These are phyloP conservation scores for Volvox reticuliferus DNA, from an alignment of 139 green algal species.

Conservation along the genomic window DNA sequence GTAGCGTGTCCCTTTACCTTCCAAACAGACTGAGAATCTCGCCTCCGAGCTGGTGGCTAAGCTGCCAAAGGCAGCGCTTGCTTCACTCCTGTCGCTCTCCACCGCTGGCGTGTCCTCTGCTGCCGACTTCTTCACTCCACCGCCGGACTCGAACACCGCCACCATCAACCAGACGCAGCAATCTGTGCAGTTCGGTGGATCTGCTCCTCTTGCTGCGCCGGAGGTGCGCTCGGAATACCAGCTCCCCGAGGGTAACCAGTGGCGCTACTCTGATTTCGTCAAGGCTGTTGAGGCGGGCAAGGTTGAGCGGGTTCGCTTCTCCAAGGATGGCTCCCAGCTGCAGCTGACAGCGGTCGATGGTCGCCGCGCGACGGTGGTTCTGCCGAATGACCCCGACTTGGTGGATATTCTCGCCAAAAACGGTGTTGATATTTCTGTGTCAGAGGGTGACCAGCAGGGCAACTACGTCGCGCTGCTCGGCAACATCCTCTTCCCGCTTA, in stretches of 20 bases:
- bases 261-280: slow-evolving; percentile 98
- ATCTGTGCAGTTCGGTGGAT: slow-evolving; percentile 46
- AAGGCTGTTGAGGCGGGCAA: slow-evolving; percentile 93
- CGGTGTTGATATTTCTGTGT: slow-evolving; percentile 87
- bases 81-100: slow-evolving; percentile 71
- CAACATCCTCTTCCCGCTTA: slow-evolving; percentile 99
- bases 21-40: slow-evolving; percentile 45
- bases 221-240: slow-evolving; percentile 61
- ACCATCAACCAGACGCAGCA: slow-evolving; percentile 39
- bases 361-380: slow-evolving; percentile 79
- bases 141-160: slow-evolving; percentile 49
- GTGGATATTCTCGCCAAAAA: slow-evolving; percentile 89
- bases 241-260: slow-evolving; percentile 97
- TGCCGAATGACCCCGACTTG: slow-evolving; percentile 90
- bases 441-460: slow-evolving; percentile 86
- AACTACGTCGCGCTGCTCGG: slow-evolving; percentile 96
- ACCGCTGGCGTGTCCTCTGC: slow-evolving; percentile 51
- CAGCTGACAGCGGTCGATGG: slow-evolving; percentile 89
- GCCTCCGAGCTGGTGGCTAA: slow-evolving; percentile 61
- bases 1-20: neutral
- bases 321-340: slow-evolving; percentile 94
- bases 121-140: slow-evolving; percentile 67
- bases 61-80: slow-evolving; percentile 70
- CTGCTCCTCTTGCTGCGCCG: slow-evolving; percentile 57
- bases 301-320: slow-evolving; percentile 98